phyloP scores from a whole-genome alignment of 352 stramenopile genomes.

The Pythium sukuiense region DNA sequence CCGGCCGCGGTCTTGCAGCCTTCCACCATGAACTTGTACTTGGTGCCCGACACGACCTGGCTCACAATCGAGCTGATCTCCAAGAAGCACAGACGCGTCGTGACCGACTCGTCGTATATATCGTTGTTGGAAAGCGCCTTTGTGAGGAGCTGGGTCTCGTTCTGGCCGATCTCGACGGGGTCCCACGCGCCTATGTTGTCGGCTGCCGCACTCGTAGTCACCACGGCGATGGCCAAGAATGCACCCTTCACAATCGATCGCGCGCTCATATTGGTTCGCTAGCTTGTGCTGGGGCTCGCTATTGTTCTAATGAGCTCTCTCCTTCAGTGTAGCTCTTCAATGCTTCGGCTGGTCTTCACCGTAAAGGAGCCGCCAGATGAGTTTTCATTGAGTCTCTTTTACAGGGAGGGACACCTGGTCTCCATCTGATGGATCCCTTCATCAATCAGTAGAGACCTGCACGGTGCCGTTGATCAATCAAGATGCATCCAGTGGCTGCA shows the following conservation, averaged over 20 bases:
- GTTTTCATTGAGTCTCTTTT: neutral
- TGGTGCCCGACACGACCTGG: constrained; percentile 38
- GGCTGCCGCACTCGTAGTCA: neutral
- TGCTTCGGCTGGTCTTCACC: neutral
- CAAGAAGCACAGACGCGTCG: constrained; percentile 33
- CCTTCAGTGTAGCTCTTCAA: neutral
- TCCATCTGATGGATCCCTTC: neutral
- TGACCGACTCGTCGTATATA: constrained; percentile 21
- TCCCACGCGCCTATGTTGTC: constrained; percentile 3
- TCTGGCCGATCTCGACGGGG: neutral
- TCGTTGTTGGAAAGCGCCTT: constrained; percentile 22
- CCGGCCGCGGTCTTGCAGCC: constrained; percentile 23
- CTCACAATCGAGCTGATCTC: constrained; percentile 29
- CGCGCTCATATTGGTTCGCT: neutral
- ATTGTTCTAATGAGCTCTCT: neutral
- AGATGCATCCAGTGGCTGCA: neutral
- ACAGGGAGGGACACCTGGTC: neutral
- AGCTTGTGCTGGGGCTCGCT: neutral
- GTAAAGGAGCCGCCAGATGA: neutral
- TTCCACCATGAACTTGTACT: constrained; percentile 31
- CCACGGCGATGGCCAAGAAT: neutral
- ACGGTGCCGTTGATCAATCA: neutral
- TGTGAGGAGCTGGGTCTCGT: constrained; percentile 18
- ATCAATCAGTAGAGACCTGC: neutral
- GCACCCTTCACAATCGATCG: neutral